Conservation (phyloP, 257 asterid genomes). For the Solanum clarkiae region DNA sequence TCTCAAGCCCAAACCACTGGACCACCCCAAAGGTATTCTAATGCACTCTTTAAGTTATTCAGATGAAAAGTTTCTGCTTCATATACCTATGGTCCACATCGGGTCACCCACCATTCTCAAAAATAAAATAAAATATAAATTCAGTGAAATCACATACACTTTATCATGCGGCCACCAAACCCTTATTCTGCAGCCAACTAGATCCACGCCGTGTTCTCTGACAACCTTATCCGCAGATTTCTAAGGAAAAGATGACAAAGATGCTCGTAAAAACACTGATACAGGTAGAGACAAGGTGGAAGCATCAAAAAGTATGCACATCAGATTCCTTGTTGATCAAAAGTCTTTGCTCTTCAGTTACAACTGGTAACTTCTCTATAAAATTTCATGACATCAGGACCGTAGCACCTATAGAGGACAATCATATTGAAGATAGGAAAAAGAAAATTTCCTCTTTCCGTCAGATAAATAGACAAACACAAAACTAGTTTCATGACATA, state of each 20-base stretch:
- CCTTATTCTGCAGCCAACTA: slow-evolving; percentile 13
- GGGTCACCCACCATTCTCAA: no score
- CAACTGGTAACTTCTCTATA: not conserved
- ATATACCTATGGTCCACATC: no score
- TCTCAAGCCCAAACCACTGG: no score
- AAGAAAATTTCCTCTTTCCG: not conserved
- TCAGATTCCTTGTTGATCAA: not conserved
- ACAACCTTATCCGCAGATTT: not conserved
- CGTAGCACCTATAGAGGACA: not conserved
- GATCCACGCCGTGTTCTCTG: not conserved
- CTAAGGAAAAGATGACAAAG: slow-evolving; percentile 1
- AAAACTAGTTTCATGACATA: not conserved
- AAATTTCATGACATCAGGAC: not conserved
- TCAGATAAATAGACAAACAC: not conserved
- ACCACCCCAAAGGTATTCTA: no score
- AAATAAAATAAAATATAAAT: not conserved
- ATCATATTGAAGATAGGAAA: not conserved
- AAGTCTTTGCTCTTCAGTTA: not conserved
- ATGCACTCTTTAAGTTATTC: not conserved
- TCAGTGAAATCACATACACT: slow-evolving; percentile 9
- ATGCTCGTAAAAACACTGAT: not conserved
- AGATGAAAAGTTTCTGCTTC: not conserved
- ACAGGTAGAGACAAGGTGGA: not conserved
- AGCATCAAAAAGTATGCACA: not conserved
- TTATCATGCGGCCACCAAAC: slow-evolving; percentile 26